Conservation (phyloP, 2,329 filamentous ascomycete species). For the Coniochaeta ligniaria region DNA sequence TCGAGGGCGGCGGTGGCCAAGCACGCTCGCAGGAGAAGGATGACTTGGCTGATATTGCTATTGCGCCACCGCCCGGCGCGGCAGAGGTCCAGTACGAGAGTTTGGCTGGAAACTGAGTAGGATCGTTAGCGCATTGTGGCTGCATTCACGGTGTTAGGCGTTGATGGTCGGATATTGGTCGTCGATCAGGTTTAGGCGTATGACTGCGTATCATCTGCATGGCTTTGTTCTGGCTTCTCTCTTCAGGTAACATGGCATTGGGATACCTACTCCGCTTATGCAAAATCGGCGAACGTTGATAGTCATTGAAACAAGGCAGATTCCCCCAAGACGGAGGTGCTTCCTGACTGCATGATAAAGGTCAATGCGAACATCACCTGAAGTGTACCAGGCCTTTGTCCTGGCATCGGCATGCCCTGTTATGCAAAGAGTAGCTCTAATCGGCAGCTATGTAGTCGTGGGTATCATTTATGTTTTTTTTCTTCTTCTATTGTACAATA, state of each 20-base stretch:
- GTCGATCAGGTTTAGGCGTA: no score
- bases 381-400: neutral
- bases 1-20: slow-evolving; percentile 20
- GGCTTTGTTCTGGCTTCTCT: no score
- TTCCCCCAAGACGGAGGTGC: neutral
- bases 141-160: slow-evolving; percentile 13
- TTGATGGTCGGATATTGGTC: neutral
- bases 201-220: no score
- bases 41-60: slow-evolving; percentile 28
- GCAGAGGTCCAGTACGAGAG: slow-evolving; percentile 79
- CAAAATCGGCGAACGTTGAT: neutral
- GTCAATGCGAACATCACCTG: neutral
- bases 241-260: neutral
- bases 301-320: neutral
- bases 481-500: slow-evolving; percentile 5
- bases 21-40: slow-evolving; percentile 16
- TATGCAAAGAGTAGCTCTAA: neutral
- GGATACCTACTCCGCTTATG: neutral
- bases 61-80: slow-evolving; percentile 73
- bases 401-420: neutral
- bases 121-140: neutral
- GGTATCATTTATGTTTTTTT: slow-evolving; percentile 15
- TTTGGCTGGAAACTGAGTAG: slow-evolving; percentile 54
- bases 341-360: neutral
- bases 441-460: slow-evolving; percentile 10